Percentiles rank a stretch among this genome's conserved stretches.
These are phyloP conservation scores for Borovskyia barvae DNA, from an alignment of 208 protist genomes.

Conservation along the genomic window DNA sequence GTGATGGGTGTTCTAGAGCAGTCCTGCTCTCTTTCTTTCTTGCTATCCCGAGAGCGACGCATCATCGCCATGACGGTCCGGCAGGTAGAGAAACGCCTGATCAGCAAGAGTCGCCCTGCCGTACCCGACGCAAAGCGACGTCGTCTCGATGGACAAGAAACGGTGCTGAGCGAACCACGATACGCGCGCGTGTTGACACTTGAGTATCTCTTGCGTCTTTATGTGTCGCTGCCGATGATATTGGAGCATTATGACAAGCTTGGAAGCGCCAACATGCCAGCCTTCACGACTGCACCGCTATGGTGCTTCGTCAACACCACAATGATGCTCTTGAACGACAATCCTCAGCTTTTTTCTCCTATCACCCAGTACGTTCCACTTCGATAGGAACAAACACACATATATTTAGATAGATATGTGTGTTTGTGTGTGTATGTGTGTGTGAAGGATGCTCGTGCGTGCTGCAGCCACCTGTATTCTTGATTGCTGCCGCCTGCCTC, in stretches of 20 bases:
- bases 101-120: slow-evolving; percentile 10
- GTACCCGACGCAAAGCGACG: slow-evolving; percentile 19
- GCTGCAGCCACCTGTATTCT: too few relatives aligned
- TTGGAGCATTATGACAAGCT: slow-evolving; percentile 84
- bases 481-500: too few relatives aligned
- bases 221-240: slow-evolving; percentile 68
- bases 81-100: slow-evolving; percentile 28
- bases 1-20: slow-evolving; percentile 73
- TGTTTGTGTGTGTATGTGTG: too few relatives aligned
- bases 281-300: slow-evolving; percentile 50
- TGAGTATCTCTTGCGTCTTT: slow-evolving; percentile 81
- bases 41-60: slow-evolving; percentile 51
- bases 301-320: slow-evolving; percentile 65
- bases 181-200: slow-evolving; percentile 64
- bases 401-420: too few relatives aligned
- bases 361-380: slow-evolving; percentile 47
- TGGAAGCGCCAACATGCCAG: slow-evolving; percentile 52
- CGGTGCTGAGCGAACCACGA: slow-evolving; percentile 9
- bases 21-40: slow-evolving; percentile 63
- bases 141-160: slow-evolving; percentile 23
- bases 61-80: slow-evolving; percentile 29
- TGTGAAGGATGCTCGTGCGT: too few relatives aligned
- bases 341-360: slow-evolving; percentile 32
- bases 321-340: slow-evolving; percentile 42
- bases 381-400: too few relatives aligned